Conservation (phyloP, 1,139 yeast genomes). For the Trichomonascaceae sp. region DNA sequence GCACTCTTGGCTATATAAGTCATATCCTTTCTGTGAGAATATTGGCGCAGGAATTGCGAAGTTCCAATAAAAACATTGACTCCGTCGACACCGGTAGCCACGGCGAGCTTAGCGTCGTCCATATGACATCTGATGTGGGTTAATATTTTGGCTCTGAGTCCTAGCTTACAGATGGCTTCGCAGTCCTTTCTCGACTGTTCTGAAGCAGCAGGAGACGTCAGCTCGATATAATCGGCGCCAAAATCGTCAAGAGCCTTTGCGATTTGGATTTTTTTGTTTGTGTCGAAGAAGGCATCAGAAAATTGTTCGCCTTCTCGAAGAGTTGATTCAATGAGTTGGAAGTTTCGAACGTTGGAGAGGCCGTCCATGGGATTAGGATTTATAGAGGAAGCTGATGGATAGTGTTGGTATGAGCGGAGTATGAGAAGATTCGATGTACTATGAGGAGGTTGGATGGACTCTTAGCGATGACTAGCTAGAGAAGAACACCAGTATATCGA, state of each 20-base stretch:
- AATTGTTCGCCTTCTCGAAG: constrained; percentile 98
- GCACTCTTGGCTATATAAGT: constrained; percentile 95
- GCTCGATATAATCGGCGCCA: constrained; percentile 96
- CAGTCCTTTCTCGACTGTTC: constrained; percentile 92
- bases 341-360: constrained; percentile 80
- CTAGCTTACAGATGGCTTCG: constrained; percentile 96
- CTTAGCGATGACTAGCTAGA: not conserved
- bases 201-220: constrained; percentile 95
- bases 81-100: constrained; percentile 97
- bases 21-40: constrained; percentile 98
- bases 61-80: constrained; percentile 98
- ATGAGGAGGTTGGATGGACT: too few species aligned
- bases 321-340: constrained; percentile 91
- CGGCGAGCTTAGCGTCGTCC: constrained; percentile 98
- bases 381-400: too few species aligned
- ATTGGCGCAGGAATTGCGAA: constrained; percentile 89
- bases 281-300: constrained; percentile 92
- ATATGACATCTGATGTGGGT: constrained; percentile 94
- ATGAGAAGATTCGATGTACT: too few species aligned
- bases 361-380: constrained; percentile 42
- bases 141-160: constrained; percentile 88
- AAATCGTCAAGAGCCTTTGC: constrained; percentile 97
- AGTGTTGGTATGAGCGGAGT: too few species aligned
- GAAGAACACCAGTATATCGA: not conserved
- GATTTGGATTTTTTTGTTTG: constrained; percentile 94